Conservation (phyloP, 169 alveolate species). For the Plasmodium inui region DNA sequence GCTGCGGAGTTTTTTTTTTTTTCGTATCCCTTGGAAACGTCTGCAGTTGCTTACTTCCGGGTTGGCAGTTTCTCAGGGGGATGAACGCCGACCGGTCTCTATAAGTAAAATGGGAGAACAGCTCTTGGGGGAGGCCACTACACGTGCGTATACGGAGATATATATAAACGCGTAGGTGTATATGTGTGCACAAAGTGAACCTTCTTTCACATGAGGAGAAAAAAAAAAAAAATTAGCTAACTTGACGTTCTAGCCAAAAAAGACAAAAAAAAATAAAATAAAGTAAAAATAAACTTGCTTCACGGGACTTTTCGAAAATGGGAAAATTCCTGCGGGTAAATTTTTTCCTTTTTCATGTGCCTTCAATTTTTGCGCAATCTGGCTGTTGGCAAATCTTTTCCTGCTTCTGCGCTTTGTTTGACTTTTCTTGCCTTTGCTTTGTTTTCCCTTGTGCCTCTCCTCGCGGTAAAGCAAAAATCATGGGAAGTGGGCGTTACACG, state of each 20-base stretch:
- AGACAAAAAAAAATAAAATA: constrained; percentile 5
- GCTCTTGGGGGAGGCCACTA: not conserved
- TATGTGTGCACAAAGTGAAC: not conserved
- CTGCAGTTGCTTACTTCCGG: not conserved
- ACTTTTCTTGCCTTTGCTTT: not conserved
- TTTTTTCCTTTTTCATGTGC: not conserved
- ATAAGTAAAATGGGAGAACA: not conserved
- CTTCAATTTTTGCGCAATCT: not conserved
- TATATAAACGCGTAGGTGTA: not conserved
- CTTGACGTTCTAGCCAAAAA: not conserved
- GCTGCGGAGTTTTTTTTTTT: not conserved
- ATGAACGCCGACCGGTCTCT: not conserved
- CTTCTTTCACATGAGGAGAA: not conserved
- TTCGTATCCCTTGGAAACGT: not conserved
- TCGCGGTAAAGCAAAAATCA: not conserved
- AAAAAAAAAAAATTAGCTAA: not conserved
- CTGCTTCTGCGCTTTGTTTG: not conserved
- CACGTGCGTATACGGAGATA: not conserved
- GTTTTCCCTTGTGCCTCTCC: not conserved
- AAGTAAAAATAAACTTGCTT: not conserved
- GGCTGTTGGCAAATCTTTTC: not conserved
- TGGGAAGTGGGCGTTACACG: not conserved
- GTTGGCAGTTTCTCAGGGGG: not conserved
- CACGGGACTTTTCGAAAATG: not conserved
- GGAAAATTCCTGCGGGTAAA: not conserved